Evolutionary conservation across 1,284 basidiomycete genomes (phyloP).

Genomic region (Fomitopsis pinicola): DNA sequence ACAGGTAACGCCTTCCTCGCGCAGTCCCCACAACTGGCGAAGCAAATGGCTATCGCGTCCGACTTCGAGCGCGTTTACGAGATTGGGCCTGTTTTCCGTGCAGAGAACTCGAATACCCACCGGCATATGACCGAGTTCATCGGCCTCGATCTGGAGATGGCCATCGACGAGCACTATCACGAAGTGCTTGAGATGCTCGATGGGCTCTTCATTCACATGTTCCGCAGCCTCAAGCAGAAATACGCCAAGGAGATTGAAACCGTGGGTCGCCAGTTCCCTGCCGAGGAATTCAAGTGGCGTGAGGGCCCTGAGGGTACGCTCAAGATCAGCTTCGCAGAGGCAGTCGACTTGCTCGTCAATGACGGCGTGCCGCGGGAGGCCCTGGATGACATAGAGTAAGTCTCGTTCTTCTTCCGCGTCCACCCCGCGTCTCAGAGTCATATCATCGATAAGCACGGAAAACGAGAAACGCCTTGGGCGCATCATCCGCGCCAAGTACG

Average conservation of each 20-base stretch:
- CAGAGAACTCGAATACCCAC: constrained; percentile 97
- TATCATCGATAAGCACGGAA: constrained; percentile 57
- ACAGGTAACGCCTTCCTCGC: constrained; percentile 88
- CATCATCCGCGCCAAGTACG: constrained; percentile 88
- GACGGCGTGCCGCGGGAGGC: constrained; percentile 74
- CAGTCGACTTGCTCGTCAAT: constrained; percentile 80
- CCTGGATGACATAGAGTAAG: constrained; percentile 86
- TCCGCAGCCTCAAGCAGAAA: constrained; percentile 74
- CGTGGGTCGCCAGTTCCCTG: constrained; percentile 85
- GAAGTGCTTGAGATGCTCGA: constrained; percentile 91
- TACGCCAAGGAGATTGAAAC: constrained; percentile 81
- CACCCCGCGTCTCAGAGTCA: background rate
- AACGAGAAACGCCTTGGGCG: constrained; percentile 92
- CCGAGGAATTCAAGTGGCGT: constrained; percentile 86
- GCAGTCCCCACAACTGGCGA: constrained; percentile 95
- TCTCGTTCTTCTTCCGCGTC: constrained; percentile 1
- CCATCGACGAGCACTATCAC: constrained; percentile 97
- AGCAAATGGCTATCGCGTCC: constrained; percentile 99
- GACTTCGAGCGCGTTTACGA: constrained; percentile 99
- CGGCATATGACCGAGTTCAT: constrained; percentile 99
- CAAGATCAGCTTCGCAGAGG: constrained; percentile 82
- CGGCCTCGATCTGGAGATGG: constrained; percentile 99
- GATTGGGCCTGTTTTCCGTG: constrained; percentile 94
- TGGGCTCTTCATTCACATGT: constrained; percentile 79
- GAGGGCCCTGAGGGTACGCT: constrained; percentile 80